phyloP scores from a whole-genome alignment of 1,284 basidiomycete genomes.

The Hypsizygus ulmarius region DNA sequence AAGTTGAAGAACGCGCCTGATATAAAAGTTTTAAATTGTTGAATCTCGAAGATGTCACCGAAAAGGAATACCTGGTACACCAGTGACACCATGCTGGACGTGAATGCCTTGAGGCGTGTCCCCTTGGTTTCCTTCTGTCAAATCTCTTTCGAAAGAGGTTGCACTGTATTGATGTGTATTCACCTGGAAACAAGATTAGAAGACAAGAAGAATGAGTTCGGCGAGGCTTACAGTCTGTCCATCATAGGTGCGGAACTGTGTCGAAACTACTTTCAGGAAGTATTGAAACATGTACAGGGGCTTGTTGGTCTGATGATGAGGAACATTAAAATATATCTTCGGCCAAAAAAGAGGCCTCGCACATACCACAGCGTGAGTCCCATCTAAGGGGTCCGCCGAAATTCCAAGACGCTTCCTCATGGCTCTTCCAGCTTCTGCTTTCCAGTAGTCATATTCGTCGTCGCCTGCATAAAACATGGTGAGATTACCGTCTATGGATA shows the following conservation, averaged over 20 bases:
- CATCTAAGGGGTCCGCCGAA: conserved; percentile 76
- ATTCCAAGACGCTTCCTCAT: conserved; percentile 81
- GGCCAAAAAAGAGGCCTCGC: conserved; percentile 4
- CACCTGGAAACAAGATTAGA: conserved; percentile 40
- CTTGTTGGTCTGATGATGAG: conserved; percentile 50
- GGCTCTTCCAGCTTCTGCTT: conserved; percentile 57
- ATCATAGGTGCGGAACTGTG: conserved; percentile 82
- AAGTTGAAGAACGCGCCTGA: conserved; percentile 90
- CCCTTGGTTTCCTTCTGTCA: conserved; percentile 57
- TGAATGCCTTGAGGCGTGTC: conserved; percentile 71
- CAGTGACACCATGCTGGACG: conserved; percentile 78
- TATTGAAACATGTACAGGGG: conserved; percentile 93
- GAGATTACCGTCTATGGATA: neutral
- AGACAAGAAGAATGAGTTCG: neutral
- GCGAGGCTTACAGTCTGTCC: conserved; percentile 58
- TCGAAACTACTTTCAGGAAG: conserved; percentile 97
- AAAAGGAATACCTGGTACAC: conserved; percentile 63
- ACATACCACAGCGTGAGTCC: conserved; percentile 60
- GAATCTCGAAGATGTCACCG: conserved; percentile 3
- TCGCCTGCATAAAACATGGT: conserved; percentile 42
- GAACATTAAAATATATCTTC: conserved; percentile 8
- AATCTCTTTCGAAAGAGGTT: conserved; percentile 94
- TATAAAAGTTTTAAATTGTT: neutral
- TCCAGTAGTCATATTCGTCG: conserved; percentile 70
- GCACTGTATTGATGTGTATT: conserved; percentile 92